Evolutionary conservation across 768 basidiomycete genomes (phyloP).

Genomic region (Tubosaeta sp.): DNA sequence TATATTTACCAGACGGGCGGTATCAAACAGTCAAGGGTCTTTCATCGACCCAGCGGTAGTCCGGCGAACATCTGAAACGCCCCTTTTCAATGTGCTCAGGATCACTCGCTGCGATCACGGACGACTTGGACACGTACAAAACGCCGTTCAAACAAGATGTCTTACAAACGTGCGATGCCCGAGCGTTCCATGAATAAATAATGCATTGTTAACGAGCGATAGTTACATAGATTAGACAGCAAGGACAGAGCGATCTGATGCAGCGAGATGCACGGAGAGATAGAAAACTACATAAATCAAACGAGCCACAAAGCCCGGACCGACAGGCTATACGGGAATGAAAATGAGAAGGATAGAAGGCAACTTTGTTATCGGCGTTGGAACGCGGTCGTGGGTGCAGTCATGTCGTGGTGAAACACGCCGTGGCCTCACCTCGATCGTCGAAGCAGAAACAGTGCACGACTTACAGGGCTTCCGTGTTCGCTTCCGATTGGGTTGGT

Average conservation of each 20-base stretch:
- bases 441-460: neutral
- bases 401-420: constrained; percentile 9
- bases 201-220: neutral
- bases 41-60: too few species aligned
- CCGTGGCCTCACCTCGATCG: constrained; percentile 17
- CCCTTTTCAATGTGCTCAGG: too few species aligned
- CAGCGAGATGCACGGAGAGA: neutral
- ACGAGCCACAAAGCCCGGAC: neutral
- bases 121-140: neutral
- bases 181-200: neutral
- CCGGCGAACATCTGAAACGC: too few species aligned
- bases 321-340: neutral
- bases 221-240: neutral
- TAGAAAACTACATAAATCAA: neutral
- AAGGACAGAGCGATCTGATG: neutral
- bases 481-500: constrained; percentile 11
- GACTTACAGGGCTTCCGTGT: constrained; percentile 13
- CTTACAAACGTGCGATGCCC: neutral
- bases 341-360: neutral
- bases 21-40: too few species aligned
- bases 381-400: neutral
- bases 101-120: neutral
- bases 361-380: neutral
- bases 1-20: too few species aligned
- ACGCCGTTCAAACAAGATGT: neutral